phyloP scores from a whole-genome alignment of 345 rosid species.

The Excoecaria agallocha region DNA sequence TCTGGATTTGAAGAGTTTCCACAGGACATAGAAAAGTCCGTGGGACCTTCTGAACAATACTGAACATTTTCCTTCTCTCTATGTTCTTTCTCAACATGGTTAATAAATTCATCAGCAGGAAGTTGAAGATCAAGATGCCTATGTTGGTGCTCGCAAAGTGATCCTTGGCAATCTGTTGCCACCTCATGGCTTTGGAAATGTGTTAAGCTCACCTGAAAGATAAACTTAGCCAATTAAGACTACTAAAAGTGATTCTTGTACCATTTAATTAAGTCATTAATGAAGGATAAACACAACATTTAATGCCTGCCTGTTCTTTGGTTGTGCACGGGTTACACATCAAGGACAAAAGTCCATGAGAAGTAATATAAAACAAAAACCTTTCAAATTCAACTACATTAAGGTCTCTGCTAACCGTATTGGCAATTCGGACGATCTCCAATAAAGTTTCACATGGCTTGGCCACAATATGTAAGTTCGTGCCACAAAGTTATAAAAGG shows the following conservation, averaged over 20 bases:
- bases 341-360: background rate
- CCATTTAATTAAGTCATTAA: conserved; percentile 11
- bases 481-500: background rate
- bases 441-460: background rate
- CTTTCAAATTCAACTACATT: background rate
- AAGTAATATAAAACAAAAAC: background rate
- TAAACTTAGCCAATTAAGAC: conserved; percentile 8
- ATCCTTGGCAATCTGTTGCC: conserved; percentile 13
- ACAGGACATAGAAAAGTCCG: conserved; percentile 1
- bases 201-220: conserved; percentile 29
- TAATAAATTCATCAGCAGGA: conserved; percentile 32
- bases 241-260: background rate
- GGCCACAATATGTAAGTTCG: background rate
- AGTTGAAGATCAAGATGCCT: conserved; percentile 32
- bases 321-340: background rate
- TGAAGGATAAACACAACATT: background rate
- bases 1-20: conserved; percentile 14
- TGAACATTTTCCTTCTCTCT: conserved; percentile 15
- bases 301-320: background rate
- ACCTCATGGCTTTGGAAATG: conserved; percentile 14
- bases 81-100: conserved; percentile 17
- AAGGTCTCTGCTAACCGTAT: background rate
- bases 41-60: conserved; percentile 10
- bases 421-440: background rate
- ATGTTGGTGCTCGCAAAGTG: conserved; percentile 18